phyloP scores from a whole-genome alignment of 2,329 filamentous ascomycete species.

The Colletotrichum salicis region DNA sequence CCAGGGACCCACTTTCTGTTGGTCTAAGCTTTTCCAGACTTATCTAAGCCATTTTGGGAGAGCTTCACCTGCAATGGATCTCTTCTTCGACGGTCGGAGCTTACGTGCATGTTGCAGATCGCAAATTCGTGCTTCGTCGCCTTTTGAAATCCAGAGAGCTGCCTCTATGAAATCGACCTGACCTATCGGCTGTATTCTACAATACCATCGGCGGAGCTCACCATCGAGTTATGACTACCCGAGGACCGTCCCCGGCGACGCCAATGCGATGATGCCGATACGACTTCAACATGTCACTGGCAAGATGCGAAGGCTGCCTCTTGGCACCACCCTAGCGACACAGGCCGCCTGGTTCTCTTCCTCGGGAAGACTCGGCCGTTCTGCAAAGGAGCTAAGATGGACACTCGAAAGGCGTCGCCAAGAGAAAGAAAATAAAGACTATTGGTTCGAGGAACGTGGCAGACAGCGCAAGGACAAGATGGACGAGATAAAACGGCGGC shows the following conservation, averaged over 20 bases:
- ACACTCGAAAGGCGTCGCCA: background rate
- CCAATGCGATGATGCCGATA: constrained; percentile 18
- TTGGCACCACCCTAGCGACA: background rate
- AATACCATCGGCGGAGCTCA: background rate
- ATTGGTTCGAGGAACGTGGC: background rate
- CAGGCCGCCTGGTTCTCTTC: background rate
- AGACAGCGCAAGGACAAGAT: background rate
- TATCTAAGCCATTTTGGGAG: constrained; percentile 19
- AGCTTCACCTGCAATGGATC: background rate
- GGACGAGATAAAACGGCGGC: background rate
- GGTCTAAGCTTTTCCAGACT: background rate
- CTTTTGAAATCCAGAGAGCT: background rate
- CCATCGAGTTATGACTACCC: constrained; percentile 10
- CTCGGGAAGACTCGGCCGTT: too few species aligned
- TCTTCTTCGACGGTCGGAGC: background rate
- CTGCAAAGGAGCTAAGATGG: background rate
- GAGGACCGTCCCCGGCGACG: background rate
- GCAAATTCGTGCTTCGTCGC: background rate
- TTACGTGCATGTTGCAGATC: background rate
- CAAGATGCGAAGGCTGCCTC: constrained; percentile 6
- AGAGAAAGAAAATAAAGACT: background rate
- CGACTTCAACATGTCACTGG: constrained; percentile 16
- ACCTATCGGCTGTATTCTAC: background rate
- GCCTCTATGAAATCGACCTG: background rate
- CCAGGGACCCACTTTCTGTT: background rate